phyloP scores from a whole-genome alignment of 176 grass and related monocot species.

The Melocanna baccifera region DNA sequence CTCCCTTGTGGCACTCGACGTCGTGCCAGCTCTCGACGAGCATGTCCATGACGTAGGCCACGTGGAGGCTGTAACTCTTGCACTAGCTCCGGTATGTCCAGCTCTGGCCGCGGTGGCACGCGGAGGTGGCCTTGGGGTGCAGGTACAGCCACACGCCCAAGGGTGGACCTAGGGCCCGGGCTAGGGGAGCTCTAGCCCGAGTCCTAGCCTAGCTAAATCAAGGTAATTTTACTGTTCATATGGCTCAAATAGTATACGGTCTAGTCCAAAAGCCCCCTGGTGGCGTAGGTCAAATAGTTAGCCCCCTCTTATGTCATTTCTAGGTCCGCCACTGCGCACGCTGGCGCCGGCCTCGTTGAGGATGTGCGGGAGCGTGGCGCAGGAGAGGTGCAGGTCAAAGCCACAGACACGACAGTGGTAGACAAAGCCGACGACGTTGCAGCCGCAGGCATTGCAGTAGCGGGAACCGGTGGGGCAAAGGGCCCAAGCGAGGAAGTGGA shows the following conservation, averaged over 20 bases:
- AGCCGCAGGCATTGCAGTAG: constrained; percentile 90
- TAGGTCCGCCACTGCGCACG: neutral
- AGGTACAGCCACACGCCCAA: constrained; percentile 34
- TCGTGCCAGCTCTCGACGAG: constrained; percentile 83
- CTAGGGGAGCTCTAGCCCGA: too few relatives aligned
- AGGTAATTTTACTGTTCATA: too few relatives aligned
- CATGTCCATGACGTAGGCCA: constrained; percentile 84
- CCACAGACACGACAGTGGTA: constrained; percentile 87
- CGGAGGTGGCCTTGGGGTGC: constrained; percentile 37
- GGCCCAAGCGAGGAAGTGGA: constrained; percentile 58
- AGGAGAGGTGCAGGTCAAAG: constrained; percentile 92
- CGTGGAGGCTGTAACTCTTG: constrained; percentile 88
- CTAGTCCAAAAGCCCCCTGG: too few relatives aligned
- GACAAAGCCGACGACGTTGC: constrained; percentile 64
- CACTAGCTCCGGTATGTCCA: constrained; percentile 94
- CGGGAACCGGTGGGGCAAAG: constrained; percentile 28
- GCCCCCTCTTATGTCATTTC: too few relatives aligned
- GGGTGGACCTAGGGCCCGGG: too few relatives aligned
- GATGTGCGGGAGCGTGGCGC: constrained; percentile 70
- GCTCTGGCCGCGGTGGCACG: constrained; percentile 74
- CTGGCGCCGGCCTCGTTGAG: constrained; percentile 47
- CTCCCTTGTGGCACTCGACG: constrained; percentile 36
- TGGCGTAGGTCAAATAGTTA: too few relatives aligned
- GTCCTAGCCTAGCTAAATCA: too few relatives aligned
- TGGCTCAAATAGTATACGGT: too few relatives aligned